These are phyloP conservation scores for Solanum etuberosum DNA, from an alignment of 257 asterid genomes.

Conservation along the genomic window DNA sequence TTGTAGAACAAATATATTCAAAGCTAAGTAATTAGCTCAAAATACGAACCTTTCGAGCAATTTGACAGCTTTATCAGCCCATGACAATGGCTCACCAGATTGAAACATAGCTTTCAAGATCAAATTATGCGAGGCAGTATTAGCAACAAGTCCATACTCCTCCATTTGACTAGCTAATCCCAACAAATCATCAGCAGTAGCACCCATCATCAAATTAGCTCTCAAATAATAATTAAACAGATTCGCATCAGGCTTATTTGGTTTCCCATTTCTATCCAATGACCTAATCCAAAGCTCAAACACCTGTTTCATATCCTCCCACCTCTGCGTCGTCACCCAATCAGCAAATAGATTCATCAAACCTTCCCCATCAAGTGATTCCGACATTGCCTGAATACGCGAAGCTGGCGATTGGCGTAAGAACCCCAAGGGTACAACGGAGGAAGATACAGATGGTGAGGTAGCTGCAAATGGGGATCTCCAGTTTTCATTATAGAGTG, in stretches of 20 bases:
- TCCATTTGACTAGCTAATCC: constrained; percentile 50
- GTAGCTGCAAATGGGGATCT: constrained; percentile 26
- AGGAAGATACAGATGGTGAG: constrained; percentile 11
- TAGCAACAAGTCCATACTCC: constrained; percentile 42
- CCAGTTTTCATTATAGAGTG: constrained; percentile 67
- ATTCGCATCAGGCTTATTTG: constrained; percentile 68
- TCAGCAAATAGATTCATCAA: constrained; percentile 50
- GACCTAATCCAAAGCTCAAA: constrained; percentile 71
- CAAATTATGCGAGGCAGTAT: constrained; percentile 69
- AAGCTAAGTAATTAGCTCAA: neutral
- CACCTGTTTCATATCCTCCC: constrained; percentile 67
- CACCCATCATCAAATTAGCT: constrained; percentile 68
- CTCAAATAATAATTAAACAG: constrained; percentile 70
- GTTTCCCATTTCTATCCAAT: constrained; percentile 62
- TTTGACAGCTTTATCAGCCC: constrained; percentile 35
- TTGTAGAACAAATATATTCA: neutral
- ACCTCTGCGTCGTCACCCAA: constrained; percentile 59
- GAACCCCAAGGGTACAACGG: constrained; percentile 23
- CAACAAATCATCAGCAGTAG: constrained; percentile 43
- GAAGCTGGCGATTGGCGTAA: constrained; percentile 10
- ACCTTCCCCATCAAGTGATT: constrained; percentile 36
- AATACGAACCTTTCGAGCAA: constrained; percentile 63
- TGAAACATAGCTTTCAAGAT: constrained; percentile 65
- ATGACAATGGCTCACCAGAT: constrained; percentile 22
- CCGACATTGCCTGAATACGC: constrained; percentile 29